Base-by-base conservation (phyloP, 164 flowering plant genomes). In the Magnolia changhungtana region DNA sequence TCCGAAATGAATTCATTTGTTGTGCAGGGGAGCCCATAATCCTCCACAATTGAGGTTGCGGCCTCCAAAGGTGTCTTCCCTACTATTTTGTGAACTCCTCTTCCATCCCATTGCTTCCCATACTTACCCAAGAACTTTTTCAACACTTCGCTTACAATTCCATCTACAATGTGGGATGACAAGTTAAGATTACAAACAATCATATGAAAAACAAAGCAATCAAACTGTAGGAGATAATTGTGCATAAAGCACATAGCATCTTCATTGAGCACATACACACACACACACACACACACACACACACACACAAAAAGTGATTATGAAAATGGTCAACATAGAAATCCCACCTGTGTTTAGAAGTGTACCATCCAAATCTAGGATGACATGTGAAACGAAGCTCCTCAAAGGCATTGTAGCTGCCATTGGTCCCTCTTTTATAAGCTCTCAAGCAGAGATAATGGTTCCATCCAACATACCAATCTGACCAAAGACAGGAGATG, bases 351-450 rank as follows among this genome's bases (percentile, higher is more conserved):
- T 91, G 81, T 94, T 90, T 37, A 94, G 82, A 75, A 96, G 94
- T 64, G 97, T 96, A 55, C 96, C 98, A 80, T 96, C 99, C 88
- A 96, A 82, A 88, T 94, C 98, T 72, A 94, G 86, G 73, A 94
- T 85, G 74, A 96, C 95, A 76, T 89, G 86, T 0, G 96, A 88
- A 11, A 85, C 83, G 27, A 89, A 61, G 82, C 89, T 93, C 83
- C 77, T 88, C 10, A 87, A 66, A 78, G 90, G 78, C n/a, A 75
- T 82, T 59, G 85, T 71, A 67, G 82, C 86, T 14, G 86, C 77
- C 79, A 84, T 84, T 79, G 61, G 9, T 37, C 65, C 45, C 59
- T 29, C 1, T 67, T 11, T 50, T 29, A n/a, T 50, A 49, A 20
- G 49, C 21, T n/a, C 72, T 70, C 55, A 70, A 50, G 51, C 45